These are phyloP conservation scores for Candida anutae DNA, from an alignment of 1,139 yeast species.

Conservation along the genomic window DNA sequence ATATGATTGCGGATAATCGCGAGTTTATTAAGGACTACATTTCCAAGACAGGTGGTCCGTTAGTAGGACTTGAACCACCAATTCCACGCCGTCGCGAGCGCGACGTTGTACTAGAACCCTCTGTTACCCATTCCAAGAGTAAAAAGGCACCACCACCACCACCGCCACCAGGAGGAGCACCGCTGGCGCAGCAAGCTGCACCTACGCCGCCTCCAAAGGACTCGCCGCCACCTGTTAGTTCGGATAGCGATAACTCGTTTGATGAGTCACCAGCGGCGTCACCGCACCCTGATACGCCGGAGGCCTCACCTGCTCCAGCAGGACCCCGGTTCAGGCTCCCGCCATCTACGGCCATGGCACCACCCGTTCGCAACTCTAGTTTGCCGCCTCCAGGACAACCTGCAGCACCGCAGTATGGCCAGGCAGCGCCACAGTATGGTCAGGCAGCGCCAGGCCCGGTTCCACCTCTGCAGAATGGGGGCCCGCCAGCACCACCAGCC, in stretches of 20 bases:
- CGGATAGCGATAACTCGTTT: slow-evolving; percentile 1
- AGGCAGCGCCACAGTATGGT: slow-evolving; percentile 5
- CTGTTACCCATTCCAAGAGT: slow-evolving; percentile 5
- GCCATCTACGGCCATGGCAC: slow-evolving; percentile 20
- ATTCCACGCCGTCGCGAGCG: slow-evolving; percentile 51
- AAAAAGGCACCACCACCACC: slow-evolving; percentile 44
- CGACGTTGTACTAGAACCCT: slow-evolving; percentile 5
- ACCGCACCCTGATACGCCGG: no score
- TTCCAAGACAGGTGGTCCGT: slow-evolving; percentile 71
- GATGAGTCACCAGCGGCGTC: slow-evolving; percentile 10
- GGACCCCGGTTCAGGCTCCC: slow-evolving; percentile 19
- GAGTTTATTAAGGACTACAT: slow-evolving; percentile 77
- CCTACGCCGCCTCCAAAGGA: slow-evolving; percentile 3
- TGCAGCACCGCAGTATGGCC: neutral
- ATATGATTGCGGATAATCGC: slow-evolving; percentile 82
- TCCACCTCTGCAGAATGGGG: slow-evolving; percentile 7
- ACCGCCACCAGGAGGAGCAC: slow-evolving; percentile 19
- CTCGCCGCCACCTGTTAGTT: slow-evolving; percentile 1
- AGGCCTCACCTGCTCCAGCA: slow-evolving; percentile 9
- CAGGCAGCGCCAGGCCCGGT: slow-evolving; percentile 13
- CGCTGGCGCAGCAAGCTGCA: slow-evolving; percentile 3
- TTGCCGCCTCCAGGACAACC: slow-evolving; percentile 6
- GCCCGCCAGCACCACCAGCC: slow-evolving; percentile 9
- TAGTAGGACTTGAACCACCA: slow-evolving; percentile 83
- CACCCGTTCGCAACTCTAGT: slow-evolving; percentile 8